These are phyloP conservation scores for Plasmodium vivax DNA, from an alignment of 169 alveolate species.

Conservation along the genomic window DNA sequence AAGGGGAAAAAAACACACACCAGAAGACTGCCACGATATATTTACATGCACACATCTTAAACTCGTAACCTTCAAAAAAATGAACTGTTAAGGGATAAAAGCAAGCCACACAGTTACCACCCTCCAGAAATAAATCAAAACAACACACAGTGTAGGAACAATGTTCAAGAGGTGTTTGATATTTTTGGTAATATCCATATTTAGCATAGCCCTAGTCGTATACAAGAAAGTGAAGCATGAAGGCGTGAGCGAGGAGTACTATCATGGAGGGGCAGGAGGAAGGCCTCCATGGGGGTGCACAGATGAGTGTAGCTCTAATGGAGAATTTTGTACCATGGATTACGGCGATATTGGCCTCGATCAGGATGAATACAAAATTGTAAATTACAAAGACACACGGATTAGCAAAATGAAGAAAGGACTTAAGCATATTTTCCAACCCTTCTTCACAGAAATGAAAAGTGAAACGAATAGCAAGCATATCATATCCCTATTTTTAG, in stretches of 20 bases:
- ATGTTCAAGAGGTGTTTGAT: conserved; percentile 48
- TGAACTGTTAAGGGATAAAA: neutral
- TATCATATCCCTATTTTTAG: conserved; percentile 38
- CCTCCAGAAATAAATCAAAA: neutral
- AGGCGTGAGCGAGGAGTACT: neutral
- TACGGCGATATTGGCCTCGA: neutral
- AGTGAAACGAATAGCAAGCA: neutral
- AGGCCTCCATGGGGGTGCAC: neutral
- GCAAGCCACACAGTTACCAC: neutral
- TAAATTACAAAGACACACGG: neutral
- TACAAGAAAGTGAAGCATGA: conserved; percentile 7
- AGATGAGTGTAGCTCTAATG: neutral
- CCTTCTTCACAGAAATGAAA: conserved; percentile 18
- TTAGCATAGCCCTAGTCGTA: conserved; percentile 51
- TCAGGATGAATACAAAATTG: neutral
- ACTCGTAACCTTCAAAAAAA: neutral
- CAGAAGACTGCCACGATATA: neutral
- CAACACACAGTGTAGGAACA: neutral
- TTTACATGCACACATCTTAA: neutral
- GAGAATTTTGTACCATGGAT: neutral
- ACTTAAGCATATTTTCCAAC: conserved; percentile 10
- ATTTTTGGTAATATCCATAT: conserved; percentile 31
- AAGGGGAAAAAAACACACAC: neutral
- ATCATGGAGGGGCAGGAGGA: neutral
- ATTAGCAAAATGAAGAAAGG: conserved; percentile 1